These are phyloP conservation scores for Dillenia turbinata DNA, from an alignment of 164 flowering plant species.

Conservation along the genomic window DNA sequence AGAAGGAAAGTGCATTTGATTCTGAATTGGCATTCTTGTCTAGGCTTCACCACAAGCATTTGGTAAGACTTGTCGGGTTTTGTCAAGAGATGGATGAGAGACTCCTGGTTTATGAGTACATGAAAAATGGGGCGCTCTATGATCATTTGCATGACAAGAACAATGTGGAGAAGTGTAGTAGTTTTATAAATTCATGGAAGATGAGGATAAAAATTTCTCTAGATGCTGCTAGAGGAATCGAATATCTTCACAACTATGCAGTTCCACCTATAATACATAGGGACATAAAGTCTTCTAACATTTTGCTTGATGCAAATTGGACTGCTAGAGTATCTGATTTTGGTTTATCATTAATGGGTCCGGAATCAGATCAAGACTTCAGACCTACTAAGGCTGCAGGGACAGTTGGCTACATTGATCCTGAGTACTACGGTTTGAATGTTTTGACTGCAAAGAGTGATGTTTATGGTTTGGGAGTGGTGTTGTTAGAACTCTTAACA, in stretches of 20 bases:
- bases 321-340: constrained; percentile 91
- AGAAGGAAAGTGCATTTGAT: constrained; percentile 88
- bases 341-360: constrained; percentile 80
- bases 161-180: constrained; percentile 43
- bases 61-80: constrained; percentile 83
- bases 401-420: constrained; percentile 97
- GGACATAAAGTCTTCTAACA: constrained; percentile 96
- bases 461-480: constrained; percentile 93
- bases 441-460: constrained; percentile 92
- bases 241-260: constrained; percentile 91
- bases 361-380: constrained; percentile 43
- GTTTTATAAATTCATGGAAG: constrained; percentile 78
- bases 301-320: constrained; percentile 75
- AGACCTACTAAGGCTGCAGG: constrained; percentile 78
- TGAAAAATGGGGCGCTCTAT: constrained; percentile 87
- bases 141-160: constrained; percentile 76
- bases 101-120: constrained; percentile 86
- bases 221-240: constrained; percentile 93
- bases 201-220: constrained; percentile 73
- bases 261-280: constrained; percentile 94
- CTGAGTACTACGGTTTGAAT: constrained; percentile 86
- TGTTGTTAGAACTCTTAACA: constrained; percentile 74
- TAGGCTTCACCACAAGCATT: constrained; percentile 86
- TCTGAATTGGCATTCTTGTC: constrained; percentile 88
- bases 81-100: constrained; percentile 86